Conservation (phyloP, 2,329 filamentous ascomycete genomes). For the Cytospora leucostoma region DNA sequence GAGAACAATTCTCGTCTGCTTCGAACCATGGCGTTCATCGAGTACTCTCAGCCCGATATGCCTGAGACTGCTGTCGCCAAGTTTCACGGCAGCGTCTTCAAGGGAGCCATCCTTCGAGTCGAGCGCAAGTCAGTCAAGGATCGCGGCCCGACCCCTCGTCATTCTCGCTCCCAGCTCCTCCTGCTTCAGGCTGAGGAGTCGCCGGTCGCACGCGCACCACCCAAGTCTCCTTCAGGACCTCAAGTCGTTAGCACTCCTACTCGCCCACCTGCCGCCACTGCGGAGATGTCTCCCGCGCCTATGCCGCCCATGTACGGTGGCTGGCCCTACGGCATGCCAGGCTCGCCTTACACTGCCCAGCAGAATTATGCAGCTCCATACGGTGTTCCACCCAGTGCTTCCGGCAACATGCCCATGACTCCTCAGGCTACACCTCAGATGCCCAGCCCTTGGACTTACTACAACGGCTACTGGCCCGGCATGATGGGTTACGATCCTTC, state of each 20-base stretch:
- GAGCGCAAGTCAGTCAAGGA: slow-evolving; percentile 28
- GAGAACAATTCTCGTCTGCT: slow-evolving; percentile 25
- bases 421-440: slow-evolving; percentile 21
- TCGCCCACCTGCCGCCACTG: slow-evolving; percentile 6
- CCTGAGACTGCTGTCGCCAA: slow-evolving; percentile 27
- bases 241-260: slow-evolving; percentile 18
- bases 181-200: slow-evolving; percentile 14
- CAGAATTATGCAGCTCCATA: slow-evolving; percentile 11
- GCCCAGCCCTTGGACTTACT: slow-evolving; percentile 25
- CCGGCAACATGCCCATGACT: slow-evolving; percentile 16
- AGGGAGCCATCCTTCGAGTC: slow-evolving; percentile 21
- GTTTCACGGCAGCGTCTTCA: slow-evolving; percentile 21
- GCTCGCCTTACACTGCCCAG: slow-evolving; percentile 13
- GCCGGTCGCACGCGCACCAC: slow-evolving; percentile 8
- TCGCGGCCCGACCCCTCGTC: slow-evolving; percentile 15
- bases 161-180: slow-evolving; percentile 19
- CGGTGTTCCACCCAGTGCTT: slow-evolving; percentile 5
- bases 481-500: slow-evolving; percentile 21
- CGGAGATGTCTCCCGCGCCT: slow-evolving; percentile 18
- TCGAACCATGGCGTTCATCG: slow-evolving; percentile 37
- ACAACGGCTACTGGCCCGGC: slow-evolving; percentile 22
- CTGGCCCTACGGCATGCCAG: slow-evolving; percentile 13
- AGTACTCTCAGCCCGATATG: slow-evolving; percentile 29
- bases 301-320: slow-evolving; percentile 19
- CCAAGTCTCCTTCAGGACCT: slow-evolving; percentile 1